phyloP scores from a whole-genome alignment of 169 alveolate species.

The Plasmodium knowlesi region DNA sequence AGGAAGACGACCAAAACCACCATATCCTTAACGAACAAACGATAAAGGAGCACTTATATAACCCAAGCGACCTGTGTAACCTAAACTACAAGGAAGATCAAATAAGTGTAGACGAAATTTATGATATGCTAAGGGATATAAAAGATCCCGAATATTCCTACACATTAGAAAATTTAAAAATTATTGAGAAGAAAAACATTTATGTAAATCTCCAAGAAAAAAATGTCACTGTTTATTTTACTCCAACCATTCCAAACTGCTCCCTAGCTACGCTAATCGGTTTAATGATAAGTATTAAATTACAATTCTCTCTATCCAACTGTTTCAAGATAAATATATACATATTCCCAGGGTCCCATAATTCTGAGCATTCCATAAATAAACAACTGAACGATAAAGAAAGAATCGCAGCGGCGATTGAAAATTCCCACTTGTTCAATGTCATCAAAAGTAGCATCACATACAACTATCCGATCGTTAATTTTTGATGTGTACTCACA shows the following conservation, averaged over 20 bases:
- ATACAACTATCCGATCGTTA: conserved; percentile 35
- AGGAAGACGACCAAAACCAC: conserved; percentile 12
- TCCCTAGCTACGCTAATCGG: conserved; percentile 97
- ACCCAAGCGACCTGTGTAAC: conserved; percentile 57
- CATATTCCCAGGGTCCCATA: conserved; percentile 91
- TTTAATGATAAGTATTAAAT: conserved; percentile 93
- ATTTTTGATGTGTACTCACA: neutral
- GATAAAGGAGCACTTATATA: conserved; percentile 38
- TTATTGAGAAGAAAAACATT: conserved; percentile 91
- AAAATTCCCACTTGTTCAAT: conserved; percentile 88
- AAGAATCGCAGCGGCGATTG: conserved; percentile 97
- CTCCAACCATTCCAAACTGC: conserved; percentile 99
- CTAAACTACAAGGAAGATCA: conserved; percentile 64
- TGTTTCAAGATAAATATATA: conserved; percentile 81
- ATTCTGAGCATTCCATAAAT: conserved; percentile 91
- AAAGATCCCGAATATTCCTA: conserved; percentile 99
- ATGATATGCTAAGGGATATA: conserved; percentile 91
- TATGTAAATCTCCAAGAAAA: conserved; percentile 85
- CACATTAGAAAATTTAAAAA: conserved; percentile 95
- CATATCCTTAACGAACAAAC: conserved; percentile 17
- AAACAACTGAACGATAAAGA: conserved; percentile 97
- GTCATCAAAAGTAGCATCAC: conserved; percentile 81
- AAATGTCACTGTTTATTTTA: conserved; percentile 89
- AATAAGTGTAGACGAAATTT: conserved; percentile 88
- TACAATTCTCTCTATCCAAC: conserved; percentile 91